Conservation (phyloP, 768 basidiomycete species). For the Naganishia vishniacii region DNA sequence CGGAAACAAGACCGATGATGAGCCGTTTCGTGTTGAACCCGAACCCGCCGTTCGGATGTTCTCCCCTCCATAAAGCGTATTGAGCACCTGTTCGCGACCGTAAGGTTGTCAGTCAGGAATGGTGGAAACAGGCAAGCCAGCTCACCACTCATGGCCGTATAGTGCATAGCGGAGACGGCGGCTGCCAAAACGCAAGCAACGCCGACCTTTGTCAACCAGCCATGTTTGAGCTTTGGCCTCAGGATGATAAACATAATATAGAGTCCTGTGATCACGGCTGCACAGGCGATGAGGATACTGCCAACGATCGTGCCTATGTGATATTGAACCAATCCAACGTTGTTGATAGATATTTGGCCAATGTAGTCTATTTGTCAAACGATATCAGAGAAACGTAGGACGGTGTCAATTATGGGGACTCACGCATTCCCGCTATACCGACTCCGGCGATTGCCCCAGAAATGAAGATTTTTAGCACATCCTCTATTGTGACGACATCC, state of each 20-base stretch:
- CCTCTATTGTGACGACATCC: slow-evolving; percentile 43
- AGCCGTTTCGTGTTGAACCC: slow-evolving; percentile 33
- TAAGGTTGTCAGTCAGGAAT: neutral
- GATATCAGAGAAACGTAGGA: too few relatives aligned
- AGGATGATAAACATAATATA: slow-evolving; percentile 51
- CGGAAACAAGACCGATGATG: slow-evolving; percentile 46
- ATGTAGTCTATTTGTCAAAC: slow-evolving; percentile 44
- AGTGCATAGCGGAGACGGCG: slow-evolving; percentile 47
- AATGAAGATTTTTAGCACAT: slow-evolving; percentile 44
- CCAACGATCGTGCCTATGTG: slow-evolving; percentile 39
- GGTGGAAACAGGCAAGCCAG: neutral
- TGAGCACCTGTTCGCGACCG: neutral
- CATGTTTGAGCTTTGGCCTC: slow-evolving; percentile 49
- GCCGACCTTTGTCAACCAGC: slow-evolving; percentile 40
- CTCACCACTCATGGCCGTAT: slow-evolving; percentile 39
- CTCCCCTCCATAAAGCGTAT: slow-evolving; percentile 19
- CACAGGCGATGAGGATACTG: slow-evolving; percentile 47
- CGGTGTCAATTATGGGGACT: too few relatives aligned
- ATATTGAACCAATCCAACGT: slow-evolving; percentile 46
- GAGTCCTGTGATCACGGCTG: slow-evolving; percentile 44
- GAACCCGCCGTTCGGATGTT: slow-evolving; percentile 3
- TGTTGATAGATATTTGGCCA: slow-evolving; percentile 47
- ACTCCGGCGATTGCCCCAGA: slow-evolving; percentile 46
- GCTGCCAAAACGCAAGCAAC: slow-evolving; percentile 45
- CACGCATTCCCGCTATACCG: slow-evolving; percentile 49